Conservation (phyloP, 768 basidiomycete species). For the Austroboletus eburneus region DNA sequence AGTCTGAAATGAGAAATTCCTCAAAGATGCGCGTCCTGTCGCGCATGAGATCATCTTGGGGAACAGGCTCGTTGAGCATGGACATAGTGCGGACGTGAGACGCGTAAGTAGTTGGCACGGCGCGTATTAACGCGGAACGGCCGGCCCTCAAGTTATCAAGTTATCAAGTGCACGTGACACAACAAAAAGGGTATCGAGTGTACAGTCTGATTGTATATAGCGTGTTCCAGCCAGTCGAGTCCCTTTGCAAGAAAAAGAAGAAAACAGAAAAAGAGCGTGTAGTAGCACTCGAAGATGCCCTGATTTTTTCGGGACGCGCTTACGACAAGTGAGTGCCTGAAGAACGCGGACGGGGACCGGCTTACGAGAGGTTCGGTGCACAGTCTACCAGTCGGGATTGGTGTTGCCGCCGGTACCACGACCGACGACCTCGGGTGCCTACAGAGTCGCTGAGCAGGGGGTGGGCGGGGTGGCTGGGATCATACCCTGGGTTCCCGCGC, state of each 20-base stretch:
- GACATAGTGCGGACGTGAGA: conserved; percentile 29
- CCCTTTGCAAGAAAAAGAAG: conserved; percentile 1
- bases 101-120: conserved; percentile 14
- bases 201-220: conserved; percentile 8
- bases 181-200: background rate
- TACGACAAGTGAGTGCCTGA: conserved; percentile 7
- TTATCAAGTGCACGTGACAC: too few relatives aligned
- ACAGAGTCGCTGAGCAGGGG: background rate
- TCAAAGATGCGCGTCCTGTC: conserved; percentile 78
- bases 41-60: conserved; percentile 67
- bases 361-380: conserved; percentile 10
- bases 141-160: too few relatives aligned
- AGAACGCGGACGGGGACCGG: background rate
- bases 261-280: background rate
- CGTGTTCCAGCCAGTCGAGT: conserved; percentile 3
- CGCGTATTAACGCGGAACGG: conserved; percentile 23
- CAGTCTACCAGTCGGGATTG: conserved; percentile 29
- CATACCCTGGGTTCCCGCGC: conserved; percentile 13
- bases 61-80: conserved; percentile 50
- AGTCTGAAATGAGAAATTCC: conserved; percentile 74
- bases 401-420: too few relatives aligned
- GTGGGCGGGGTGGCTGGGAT: background rate
- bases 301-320: conserved; percentile 16
- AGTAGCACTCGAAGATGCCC: conserved; percentile 6
- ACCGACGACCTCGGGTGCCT: too few relatives aligned